These are phyloP conservation scores for Pseudopithomyces chartarum DNA, from an alignment of 2,329 filamentous ascomycete genomes.

Conservation along the genomic window DNA sequence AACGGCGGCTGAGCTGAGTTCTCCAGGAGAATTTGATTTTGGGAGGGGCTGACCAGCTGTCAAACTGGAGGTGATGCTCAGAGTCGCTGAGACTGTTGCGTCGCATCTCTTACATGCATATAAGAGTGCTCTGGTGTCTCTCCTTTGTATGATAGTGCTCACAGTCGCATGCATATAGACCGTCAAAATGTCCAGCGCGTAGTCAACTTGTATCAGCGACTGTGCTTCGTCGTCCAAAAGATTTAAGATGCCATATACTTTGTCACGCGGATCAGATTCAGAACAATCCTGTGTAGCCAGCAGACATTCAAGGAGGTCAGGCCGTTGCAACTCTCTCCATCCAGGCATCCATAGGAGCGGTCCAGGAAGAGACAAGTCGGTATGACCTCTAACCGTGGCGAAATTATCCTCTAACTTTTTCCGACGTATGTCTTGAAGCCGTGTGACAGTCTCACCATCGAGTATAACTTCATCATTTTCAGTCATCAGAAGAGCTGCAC, in stretches of 20 bases:
- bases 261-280: constrained; percentile 13
- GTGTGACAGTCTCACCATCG: background rate
- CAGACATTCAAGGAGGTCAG: constrained; percentile 12
- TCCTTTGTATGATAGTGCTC: background rate
- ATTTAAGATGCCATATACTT: constrained; percentile 13
- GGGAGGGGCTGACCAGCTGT: too few species aligned
- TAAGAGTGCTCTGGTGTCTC: background rate
- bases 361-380: background rate
- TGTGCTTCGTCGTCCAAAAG: constrained; percentile 4
- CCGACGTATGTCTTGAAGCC: background rate
- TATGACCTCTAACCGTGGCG: background rate
- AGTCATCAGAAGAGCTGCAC: constrained; percentile 5
- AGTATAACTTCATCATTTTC: constrained; percentile 6
- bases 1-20: too few species aligned
- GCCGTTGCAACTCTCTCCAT: background rate
- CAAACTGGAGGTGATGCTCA: too few species aligned
- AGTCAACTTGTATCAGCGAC: constrained; percentile 9
- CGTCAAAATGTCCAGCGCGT: background rate
- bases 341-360: constrained; percentile 3
- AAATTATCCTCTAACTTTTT: too few species aligned
- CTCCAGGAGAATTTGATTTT: too few species aligned
- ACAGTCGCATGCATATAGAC: background rate
- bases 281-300: constrained; percentile 9
- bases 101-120: background rate
- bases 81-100: background rate